These are phyloP conservation scores for Sporothrix brasiliensis DNA, from an alignment of 2,329 filamentous ascomycete species.

Conservation along the genomic window DNA sequence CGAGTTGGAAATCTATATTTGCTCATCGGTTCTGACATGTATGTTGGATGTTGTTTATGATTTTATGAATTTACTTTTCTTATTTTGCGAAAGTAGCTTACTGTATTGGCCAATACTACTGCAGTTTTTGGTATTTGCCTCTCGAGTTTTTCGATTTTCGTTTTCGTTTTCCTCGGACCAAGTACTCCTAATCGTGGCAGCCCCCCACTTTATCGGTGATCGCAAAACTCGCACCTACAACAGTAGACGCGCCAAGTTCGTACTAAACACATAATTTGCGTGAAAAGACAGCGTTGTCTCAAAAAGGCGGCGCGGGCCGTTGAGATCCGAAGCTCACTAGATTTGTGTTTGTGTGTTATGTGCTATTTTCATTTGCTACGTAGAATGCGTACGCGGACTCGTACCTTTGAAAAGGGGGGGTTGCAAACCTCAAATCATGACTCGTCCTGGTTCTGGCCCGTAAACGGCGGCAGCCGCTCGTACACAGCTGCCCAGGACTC, in stretches of 20 bases:
- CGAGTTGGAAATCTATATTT: neutral
- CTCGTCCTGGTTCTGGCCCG: neutral
- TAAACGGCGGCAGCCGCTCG: constrained; percentile 77
- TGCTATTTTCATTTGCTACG: no score
- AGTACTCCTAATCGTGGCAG: neutral
- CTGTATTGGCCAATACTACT: neutral
- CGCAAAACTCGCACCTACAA: no score
- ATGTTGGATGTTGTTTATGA: neutral
- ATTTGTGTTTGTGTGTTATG: no score
- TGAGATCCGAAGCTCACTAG: no score
- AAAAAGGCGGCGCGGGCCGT: no score
- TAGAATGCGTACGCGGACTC: no score
- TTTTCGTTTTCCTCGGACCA: neutral
- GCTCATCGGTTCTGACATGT: neutral
- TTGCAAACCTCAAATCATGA: no score
- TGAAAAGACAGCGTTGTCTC: no score
- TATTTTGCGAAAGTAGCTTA: neutral
- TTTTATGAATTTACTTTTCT: neutral
- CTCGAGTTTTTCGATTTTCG: neutral
- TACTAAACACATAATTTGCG: no score
- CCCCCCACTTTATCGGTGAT: no score
- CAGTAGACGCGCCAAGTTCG: no score
- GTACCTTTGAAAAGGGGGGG: no score
- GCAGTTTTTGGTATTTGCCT: neutral
- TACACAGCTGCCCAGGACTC: constrained; percentile 71